Conservation (phyloP, 164 flowering plant species). For the Liquidambar formosana region DNA sequence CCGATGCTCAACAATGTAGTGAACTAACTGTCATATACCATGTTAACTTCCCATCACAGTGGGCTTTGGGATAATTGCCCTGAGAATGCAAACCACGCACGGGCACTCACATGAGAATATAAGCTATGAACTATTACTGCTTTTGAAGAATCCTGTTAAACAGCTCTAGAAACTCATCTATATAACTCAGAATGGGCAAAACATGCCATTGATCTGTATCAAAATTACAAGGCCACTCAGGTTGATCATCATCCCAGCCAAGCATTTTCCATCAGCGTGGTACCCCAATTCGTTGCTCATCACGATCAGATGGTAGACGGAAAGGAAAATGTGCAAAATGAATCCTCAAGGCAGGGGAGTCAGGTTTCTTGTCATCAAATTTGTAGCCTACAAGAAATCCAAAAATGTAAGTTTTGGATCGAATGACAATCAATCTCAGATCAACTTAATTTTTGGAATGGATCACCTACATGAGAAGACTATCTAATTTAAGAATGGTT, state of each 20-base stretch:
- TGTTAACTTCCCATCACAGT: too few relatives aligned
- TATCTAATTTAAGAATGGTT: neutral
- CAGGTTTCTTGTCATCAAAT: slow-evolving; percentile 75
- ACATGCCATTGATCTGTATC: neutral
- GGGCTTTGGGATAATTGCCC: too few relatives aligned
- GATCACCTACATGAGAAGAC: too few relatives aligned
- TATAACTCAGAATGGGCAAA: neutral
- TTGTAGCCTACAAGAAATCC: slow-evolving; percentile 56
- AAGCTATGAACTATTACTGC: neutral
- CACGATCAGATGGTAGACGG: slow-evolving; percentile 40
- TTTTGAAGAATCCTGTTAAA: neutral
- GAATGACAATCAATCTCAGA: too few relatives aligned
- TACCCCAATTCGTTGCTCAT: slow-evolving; percentile 12
- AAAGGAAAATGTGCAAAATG: slow-evolving; percentile 81
- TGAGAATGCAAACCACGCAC: too few relatives aligned
- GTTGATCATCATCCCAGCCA: neutral
- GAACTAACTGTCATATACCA: too few relatives aligned
- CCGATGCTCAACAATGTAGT: too few relatives aligned
- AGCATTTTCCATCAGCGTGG: neutral
- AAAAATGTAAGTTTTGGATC: neutral
- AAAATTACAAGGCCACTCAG: neutral
- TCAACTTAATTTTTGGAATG: too few relatives aligned
- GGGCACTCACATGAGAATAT: neutral
- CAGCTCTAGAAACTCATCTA: neutral
- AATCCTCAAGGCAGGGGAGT: slow-evolving; percentile 56